Conservation (phyloP, 352 stramenopile genomes). For the Globisporangium lucens region DNA sequence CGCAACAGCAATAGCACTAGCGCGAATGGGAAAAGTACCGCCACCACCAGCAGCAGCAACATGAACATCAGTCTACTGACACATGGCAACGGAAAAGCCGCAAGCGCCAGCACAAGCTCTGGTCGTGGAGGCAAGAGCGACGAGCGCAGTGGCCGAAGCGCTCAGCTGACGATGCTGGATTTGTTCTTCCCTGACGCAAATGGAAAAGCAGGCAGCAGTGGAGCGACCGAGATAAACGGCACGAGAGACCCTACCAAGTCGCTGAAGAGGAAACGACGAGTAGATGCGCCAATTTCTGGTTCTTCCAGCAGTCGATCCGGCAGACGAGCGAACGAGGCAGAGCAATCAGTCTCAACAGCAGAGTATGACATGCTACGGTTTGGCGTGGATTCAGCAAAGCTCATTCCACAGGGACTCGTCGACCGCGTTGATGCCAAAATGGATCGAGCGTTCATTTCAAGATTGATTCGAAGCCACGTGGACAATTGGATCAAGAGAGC, state of each 20-base stretch:
- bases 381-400: conserved; percentile 67
- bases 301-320: neutral
- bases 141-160: conserved; percentile 11
- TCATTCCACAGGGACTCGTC: conserved; percentile 81
- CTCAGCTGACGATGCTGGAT: conserved; percentile 49
- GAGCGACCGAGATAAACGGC: conserved; percentile 1
- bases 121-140: conserved; percentile 21
- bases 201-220: neutral
- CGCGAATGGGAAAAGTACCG: neutral
- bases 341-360: neutral
- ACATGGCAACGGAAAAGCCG: conserved; percentile 2
- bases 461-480: conserved; percentile 62
- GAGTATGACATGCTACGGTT: conserved; percentile 63
- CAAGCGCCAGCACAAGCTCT: neutral
- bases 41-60: neutral
- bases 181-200: conserved; percentile 46
- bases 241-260: conserved; percentile 20
- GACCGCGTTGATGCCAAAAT: conserved; percentile 76
- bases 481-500: conserved; percentile 66
- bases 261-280: conserved; percentile 49
- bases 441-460: conserved; percentile 38
- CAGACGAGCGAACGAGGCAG: conserved; percentile 10
- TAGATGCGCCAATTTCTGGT: conserved; percentile 1
- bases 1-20: conserved; percentile 11
- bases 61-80: conserved; percentile 7